These are phyloP conservation scores for Corniculantispora saksenae DNA, from an alignment of 2,329 filamentous ascomycete species.

Conservation along the genomic window DNA sequence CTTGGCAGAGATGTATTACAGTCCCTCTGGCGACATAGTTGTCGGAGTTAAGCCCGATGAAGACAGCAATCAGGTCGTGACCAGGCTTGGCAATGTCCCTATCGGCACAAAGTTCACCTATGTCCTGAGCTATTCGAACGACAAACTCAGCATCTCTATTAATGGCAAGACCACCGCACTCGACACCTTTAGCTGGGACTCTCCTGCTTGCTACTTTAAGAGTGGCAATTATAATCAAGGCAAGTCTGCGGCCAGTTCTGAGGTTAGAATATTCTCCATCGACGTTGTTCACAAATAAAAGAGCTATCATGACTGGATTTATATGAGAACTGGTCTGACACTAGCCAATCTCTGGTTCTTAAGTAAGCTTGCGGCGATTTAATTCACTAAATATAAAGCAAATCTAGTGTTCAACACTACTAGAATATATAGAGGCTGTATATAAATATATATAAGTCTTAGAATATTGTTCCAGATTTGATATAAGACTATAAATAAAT, in stretches of 20 bases:
- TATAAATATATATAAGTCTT: no score
- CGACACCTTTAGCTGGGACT: slow-evolving; percentile 13
- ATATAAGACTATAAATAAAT: no score
- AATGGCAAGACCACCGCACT: background rate
- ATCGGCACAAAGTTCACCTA: slow-evolving; percentile 7
- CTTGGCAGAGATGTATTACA: slow-evolving; percentile 11
- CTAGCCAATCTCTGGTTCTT: no score
- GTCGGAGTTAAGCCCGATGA: slow-evolving; percentile 8
- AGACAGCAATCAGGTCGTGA: slow-evolving; percentile 8
- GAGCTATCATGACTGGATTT: background rate
- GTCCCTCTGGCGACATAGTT: slow-evolving; percentile 1
- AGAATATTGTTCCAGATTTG: no score
- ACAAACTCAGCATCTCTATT: slow-evolving; percentile 6
- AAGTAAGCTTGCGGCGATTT: no score
- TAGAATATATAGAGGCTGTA: no score
- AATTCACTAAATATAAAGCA: no score
- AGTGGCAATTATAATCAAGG: slow-evolving; percentile 8
- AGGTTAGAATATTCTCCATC: background rate
- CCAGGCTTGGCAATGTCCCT: slow-evolving; percentile 7
- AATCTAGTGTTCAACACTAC: no score
- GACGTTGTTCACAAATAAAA: slow-evolving; percentile 3
- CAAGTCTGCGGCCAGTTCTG: background rate
- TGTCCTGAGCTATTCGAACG: background rate
- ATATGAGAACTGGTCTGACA: no score
- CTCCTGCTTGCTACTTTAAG: slow-evolving; percentile 9